Conservation (phyloP, 2,329 filamentous ascomycete genomes). For the Ascochyta lentis region DNA sequence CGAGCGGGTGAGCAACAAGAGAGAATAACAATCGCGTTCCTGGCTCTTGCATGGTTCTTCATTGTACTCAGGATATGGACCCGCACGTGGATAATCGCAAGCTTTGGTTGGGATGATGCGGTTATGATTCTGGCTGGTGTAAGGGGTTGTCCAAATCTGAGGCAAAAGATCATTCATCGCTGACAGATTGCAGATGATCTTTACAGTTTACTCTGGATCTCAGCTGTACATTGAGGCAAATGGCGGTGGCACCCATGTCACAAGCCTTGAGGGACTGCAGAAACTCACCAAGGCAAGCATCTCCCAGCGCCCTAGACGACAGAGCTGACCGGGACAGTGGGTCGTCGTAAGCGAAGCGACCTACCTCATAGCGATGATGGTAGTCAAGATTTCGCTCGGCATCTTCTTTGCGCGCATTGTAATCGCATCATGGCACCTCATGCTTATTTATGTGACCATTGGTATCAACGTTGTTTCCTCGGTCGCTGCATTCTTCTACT, state of each 20-base stretch:
- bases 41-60: conserved; percentile 48
- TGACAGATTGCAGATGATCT: conserved; percentile 38
- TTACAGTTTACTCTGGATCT: conserved; percentile 40
- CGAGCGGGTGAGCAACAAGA: conserved; percentile 29
- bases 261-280: conserved; percentile 28
- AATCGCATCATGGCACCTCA: conserved; percentile 50
- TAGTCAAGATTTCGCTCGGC: conserved; percentile 54
- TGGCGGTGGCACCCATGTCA: conserved; percentile 44
- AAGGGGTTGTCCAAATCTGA: not conserved
- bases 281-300: conserved; percentile 38
- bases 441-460: conserved; percentile 42
- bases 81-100: conserved; percentile 47
- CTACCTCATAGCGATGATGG: conserved; percentile 51
- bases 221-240: conserved; percentile 38
- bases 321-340: conserved; percentile 35
- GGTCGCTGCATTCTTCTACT: conserved; percentile 56
- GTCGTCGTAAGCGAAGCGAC: conserved; percentile 46
- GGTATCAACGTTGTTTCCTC: conserved; percentile 50
- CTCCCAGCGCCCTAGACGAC: too few species aligned
- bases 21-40: conserved; percentile 44
- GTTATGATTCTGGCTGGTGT: conserved; percentile 51
- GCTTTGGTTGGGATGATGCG: conserved; percentile 55
- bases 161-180: not conserved
- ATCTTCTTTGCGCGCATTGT: conserved; percentile 56
- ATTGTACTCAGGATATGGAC: conserved; percentile 51